phyloP scores from a whole-genome alignment of 352 stramenopile genomes.

The Phytophthora constricta region DNA sequence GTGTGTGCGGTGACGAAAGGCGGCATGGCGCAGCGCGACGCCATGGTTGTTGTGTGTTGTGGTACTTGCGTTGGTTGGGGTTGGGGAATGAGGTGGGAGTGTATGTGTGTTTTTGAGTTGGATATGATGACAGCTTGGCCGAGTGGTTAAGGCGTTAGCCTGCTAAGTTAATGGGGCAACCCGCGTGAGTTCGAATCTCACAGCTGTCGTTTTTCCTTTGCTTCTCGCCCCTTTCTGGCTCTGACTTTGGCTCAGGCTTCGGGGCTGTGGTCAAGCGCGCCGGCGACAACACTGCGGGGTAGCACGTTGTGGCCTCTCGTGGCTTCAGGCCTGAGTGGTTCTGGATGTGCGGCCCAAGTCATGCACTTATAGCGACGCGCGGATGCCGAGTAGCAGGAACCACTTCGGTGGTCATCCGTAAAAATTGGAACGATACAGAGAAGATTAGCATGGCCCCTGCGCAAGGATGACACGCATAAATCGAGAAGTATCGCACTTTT shows the following conservation, averaged over 20 bases:
- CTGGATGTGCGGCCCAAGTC: not conserved
- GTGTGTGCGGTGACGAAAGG: too few relatives aligned
- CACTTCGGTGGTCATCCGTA: constrained; percentile 53
- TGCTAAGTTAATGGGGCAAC: constrained; percentile 35
- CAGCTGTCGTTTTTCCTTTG: constrained; percentile 22
- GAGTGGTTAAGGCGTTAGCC: constrained; percentile 32
- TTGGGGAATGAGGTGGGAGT: not conserved
- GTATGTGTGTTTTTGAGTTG: constrained; percentile 7
- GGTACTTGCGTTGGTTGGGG: not conserved
- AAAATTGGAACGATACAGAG: constrained; percentile 51
- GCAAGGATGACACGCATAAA: constrained; percentile 37
- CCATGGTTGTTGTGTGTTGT: too few relatives aligned
- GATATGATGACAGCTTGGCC: constrained; percentile 19
- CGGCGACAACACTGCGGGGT: too few relatives aligned
- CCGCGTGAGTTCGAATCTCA: too few relatives aligned
- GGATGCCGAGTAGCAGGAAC: constrained; percentile 31
- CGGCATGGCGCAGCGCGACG: too few relatives aligned
- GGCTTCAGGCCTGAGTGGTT: too few relatives aligned
- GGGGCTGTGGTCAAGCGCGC: too few relatives aligned
- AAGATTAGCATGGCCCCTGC: constrained; percentile 45
- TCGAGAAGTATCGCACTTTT: constrained; percentile 30
- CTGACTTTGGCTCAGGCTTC: too few relatives aligned
- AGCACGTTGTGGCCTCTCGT: not conserved
- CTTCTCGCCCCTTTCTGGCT: not conserved
- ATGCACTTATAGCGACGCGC: not conserved